These are phyloP conservation scores for Quercus cerris DNA, from an alignment of 306 rosid genomes.

Conservation along the genomic window DNA sequence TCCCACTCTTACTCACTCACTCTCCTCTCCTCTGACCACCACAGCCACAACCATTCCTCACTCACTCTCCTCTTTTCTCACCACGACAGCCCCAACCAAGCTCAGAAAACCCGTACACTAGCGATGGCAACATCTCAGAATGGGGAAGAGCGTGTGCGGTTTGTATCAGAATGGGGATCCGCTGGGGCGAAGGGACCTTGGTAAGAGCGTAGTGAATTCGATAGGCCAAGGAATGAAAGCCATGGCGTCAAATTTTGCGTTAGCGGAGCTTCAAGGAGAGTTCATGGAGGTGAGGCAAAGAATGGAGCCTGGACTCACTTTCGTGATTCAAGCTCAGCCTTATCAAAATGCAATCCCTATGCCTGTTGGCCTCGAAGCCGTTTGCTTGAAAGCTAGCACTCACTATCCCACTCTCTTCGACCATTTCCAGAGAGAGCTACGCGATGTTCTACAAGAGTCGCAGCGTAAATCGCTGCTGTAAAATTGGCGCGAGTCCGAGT, in stretches of 20 bases:
- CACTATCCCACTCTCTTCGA: slow-evolving; percentile 81
- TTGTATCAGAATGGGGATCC: slow-evolving; percentile 59
- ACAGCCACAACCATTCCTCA: too few relatives aligned
- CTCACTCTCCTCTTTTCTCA: too few relatives aligned
- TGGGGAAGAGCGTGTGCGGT: slow-evolving; percentile 10
- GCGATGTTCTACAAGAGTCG: slow-evolving; percentile 53
- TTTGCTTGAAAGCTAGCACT: slow-evolving; percentile 63
- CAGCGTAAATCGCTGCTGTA: slow-evolving; percentile 33
- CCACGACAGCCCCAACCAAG: too few relatives aligned
- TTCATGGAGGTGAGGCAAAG: slow-evolving; percentile 47
- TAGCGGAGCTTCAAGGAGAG: slow-evolving; percentile 55
- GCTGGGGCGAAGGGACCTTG: slow-evolving; percentile 61
- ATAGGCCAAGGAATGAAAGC: slow-evolving; percentile 61
- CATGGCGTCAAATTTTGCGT: slow-evolving; percentile 61
- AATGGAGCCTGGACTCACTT: slow-evolving; percentile 64
- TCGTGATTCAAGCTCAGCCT: slow-evolving; percentile 69
- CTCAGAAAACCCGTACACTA: too few relatives aligned
- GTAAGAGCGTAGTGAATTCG: slow-evolving; percentile 66
- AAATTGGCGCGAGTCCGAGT: slow-evolving; percentile 53
- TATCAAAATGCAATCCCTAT: slow-evolving; percentile 68
- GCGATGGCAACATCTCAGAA: too few relatives aligned
- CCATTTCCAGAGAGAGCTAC: slow-evolving; percentile 83
- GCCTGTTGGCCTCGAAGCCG: slow-evolving; percentile 69
- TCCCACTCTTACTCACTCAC: too few relatives aligned
- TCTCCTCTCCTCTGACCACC: too few relatives aligned